Evolutionary conservation across 306 rosid genomes (phyloP), one percentile per base, ranked within the genome.

Genomic region (Abrus precatorius): DNA sequence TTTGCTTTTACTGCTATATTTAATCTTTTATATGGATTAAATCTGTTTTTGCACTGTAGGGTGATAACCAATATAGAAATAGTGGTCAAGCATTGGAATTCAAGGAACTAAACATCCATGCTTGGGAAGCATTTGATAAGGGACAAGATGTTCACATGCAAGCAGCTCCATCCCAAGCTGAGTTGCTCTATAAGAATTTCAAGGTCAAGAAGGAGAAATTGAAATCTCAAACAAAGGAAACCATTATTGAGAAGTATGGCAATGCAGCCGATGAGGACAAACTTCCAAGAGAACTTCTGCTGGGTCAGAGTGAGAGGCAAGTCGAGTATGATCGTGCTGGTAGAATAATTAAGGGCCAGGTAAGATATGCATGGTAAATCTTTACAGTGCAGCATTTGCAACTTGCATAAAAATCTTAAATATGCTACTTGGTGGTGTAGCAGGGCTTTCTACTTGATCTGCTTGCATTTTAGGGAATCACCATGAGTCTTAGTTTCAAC

Each of bases 71-170:
- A 79, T 83, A 86, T 45, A 86, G 72, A 87, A 78, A 67, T 78
- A 78, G 82, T 67, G 82, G 82, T 12, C 82, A 78, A 78, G 82
- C 82, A 53, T 67, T 67, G 45, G 82, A 78, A 55, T 78, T 78
- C 75, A 78, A 78, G 82, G 82, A 78, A 0, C 41, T 78, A 32
- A 78, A 78, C 48, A 78, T 78, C 82, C 82, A 78, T 78, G 82
- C 82, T 41, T 78, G 75, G 75, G 82, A 78, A 78, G 82, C 82
- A 54, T 78, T 67, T 66, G 82, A 78, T 9, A 78, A 78, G 75
- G 82, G 94, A 33, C 91, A 90, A 80, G 92, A 91, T 76, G 85
- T 91, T 49, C 92, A 87, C 79, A 82, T 84, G 90, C 95, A 88
- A 74, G 89, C 90, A 32, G 94, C 92, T 84, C 94, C 91, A 30